Percentiles rank a stretch among this genome's conserved stretches.
phyloP scores from a whole-genome alignment of 2,329 filamentous ascomycete genomes.

The Alternaria dauci region DNA sequence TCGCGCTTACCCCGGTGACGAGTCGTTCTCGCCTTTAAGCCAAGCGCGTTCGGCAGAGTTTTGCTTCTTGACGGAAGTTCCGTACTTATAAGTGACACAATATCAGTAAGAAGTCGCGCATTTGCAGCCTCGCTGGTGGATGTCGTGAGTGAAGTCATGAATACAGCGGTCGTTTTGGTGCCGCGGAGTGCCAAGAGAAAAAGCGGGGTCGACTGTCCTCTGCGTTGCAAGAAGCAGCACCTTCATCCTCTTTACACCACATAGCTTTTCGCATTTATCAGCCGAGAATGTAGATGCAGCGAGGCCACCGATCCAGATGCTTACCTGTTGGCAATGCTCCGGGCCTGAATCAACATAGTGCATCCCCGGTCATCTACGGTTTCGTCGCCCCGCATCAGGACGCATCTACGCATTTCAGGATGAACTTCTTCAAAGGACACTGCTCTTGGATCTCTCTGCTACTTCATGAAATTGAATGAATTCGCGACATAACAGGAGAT shows the following conservation, averaged over 20 bases:
- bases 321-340: not conserved
- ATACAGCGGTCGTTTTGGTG: not conserved
- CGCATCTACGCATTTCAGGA: no score
- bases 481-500: no score
- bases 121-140: not conserved
- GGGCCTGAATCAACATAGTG: not conserved
- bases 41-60: not conserved
- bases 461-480: rapidly evolving
- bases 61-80: not conserved
- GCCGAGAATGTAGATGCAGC: not conserved
- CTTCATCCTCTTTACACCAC: not conserved
- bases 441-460: no score
- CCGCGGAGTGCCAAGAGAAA: not conserved
- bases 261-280: not conserved
- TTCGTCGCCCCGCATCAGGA: not conserved
- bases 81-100: not conserved
- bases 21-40: constrained; percentile 16
- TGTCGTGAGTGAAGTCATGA: not conserved
- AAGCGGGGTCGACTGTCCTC: not conserved
- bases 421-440: not conserved
- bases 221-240: not conserved
- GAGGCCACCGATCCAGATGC: not conserved
- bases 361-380: not conserved
- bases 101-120: not conserved
- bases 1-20: constrained; percentile 33